These are phyloP conservation scores for Ceratonia siliqua DNA, from an alignment of 306 rosid species.

Conservation along the genomic window DNA sequence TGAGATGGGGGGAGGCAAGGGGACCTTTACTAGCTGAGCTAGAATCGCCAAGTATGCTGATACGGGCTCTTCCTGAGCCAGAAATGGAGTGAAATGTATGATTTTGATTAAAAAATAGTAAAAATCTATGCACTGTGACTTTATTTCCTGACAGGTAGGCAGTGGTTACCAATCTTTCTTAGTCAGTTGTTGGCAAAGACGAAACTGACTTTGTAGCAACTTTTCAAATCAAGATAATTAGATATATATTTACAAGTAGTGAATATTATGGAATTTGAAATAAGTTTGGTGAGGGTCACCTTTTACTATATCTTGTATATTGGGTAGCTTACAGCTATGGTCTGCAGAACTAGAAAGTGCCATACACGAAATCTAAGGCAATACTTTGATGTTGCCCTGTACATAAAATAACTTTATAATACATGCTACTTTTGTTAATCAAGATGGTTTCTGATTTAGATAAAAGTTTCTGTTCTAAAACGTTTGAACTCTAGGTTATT, in stretches of 20 bases:
- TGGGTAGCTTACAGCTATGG: background rate
- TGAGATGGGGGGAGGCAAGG: conserved; percentile 48
- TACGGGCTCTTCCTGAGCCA: conserved; percentile 44
- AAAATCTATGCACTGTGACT: conserved; percentile 27
- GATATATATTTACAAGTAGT: conserved; percentile 21
- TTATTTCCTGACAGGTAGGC: conserved; percentile 30
- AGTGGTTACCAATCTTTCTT: conserved; percentile 26
- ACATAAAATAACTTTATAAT: background rate
- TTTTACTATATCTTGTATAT: conserved; percentile 4
- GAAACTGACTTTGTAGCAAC: conserved; percentile 22
- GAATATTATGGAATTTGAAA: conserved; percentile 30
- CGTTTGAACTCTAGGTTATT: background rate
- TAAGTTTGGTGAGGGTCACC: background rate
- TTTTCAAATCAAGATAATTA: conserved; percentile 16
- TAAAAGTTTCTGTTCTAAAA: background rate
- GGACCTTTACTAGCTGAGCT: conserved; percentile 63
- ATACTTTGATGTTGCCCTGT: background rate
- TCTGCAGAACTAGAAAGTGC: background rate
- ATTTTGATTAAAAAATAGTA: conserved; percentile 3
- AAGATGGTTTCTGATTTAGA: background rate
- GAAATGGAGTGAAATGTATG: conserved; percentile 61
- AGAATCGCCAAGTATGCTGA: conserved; percentile 38
- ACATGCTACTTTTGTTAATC: background rate
- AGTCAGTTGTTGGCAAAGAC: conserved; percentile 24
- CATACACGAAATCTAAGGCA: background rate